Conservation (phyloP, 2,329 filamentous ascomycete species). For the Bipolaris oryzae region DNA sequence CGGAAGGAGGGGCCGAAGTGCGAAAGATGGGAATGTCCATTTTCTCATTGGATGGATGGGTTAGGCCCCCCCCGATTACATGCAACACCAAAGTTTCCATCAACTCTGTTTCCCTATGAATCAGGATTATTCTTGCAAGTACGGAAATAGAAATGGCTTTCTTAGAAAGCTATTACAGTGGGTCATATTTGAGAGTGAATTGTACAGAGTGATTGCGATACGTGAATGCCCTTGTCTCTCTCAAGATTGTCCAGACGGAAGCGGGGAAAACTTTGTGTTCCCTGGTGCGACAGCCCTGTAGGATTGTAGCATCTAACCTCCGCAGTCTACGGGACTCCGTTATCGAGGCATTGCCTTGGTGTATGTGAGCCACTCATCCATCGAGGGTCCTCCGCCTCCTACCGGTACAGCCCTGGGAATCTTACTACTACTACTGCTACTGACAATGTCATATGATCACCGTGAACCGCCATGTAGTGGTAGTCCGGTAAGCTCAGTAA, state of each 20-base stretch:
- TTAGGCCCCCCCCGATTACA: not conserved
- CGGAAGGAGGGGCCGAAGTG: constrained; percentile 41
- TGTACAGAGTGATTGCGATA: not conserved
- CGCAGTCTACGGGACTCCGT: not conserved
- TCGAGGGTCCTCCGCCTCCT: not conserved
- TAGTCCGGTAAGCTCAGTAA: constrained; percentile 2
- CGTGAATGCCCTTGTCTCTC: not conserved
- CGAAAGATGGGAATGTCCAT: constrained; percentile 10
- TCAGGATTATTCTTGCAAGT: constrained; percentile 19
- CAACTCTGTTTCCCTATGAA: constrained; percentile 16
- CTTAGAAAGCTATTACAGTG: constrained; percentile 8
- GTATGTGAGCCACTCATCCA: too few species aligned
- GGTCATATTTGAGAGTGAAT: not conserved
- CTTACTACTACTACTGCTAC: too few species aligned
- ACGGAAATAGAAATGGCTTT: constrained; percentile 16
- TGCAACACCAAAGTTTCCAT: constrained; percentile 22
- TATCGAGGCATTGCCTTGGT: too few species aligned
- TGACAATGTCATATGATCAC: constrained; percentile 12
- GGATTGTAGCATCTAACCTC: too few species aligned
- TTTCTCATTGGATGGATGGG: too few species aligned
- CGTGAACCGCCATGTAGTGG: not conserved
- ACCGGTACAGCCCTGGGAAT: too few species aligned
- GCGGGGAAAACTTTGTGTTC: too few species aligned
- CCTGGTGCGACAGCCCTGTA: too few species aligned
- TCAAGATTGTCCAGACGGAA: not conserved